Evolutionary conservation across 257 asterid species (phyloP).

Genomic region (Solanum chilense): DNA sequence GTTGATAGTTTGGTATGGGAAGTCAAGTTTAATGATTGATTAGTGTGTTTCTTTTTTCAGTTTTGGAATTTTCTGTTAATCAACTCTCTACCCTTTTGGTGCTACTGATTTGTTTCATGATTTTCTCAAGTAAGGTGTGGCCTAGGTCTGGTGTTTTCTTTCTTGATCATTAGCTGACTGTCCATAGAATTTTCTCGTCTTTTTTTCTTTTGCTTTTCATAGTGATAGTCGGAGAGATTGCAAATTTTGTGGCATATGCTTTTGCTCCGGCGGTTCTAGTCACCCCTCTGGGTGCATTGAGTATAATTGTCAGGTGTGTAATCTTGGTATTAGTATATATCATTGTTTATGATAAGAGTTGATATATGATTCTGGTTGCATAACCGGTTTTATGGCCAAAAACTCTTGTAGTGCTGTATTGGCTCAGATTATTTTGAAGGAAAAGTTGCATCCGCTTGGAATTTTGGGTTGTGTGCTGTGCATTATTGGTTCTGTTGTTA

Average conservation of each 20-base stretch:
- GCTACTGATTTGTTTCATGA: neutral
- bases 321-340: neutral
- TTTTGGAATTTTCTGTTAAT: neutral
- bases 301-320: constrained; percentile 69
- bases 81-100: neutral
- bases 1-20: neutral
- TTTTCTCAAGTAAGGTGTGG: neutral
- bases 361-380: neutral
- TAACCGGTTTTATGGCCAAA: neutral
- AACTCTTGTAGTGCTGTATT: constrained; percentile 44
- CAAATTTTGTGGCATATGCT: constrained; percentile 83
- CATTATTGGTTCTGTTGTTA: constrained; percentile 63
- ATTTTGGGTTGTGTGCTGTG: constrained; percentile 78
- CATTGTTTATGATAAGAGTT: neutral
- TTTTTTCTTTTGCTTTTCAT: neutral
- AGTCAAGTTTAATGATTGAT: neutral
- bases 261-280: constrained; percentile 95
- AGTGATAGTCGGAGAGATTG: constrained; percentile 86
- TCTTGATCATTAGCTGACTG: constrained; percentile 2
- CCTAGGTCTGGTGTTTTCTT: neutral
- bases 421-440: constrained; percentile 70
- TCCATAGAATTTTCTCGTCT: constrained; percentile 1
- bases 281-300: constrained; percentile 87
- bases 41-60: neutral
- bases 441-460: constrained; percentile 64